phyloP scores from a whole-genome alignment of 2,329 filamentous ascomycete species.

The Paraphaeosphaeria sporulosa region DNA sequence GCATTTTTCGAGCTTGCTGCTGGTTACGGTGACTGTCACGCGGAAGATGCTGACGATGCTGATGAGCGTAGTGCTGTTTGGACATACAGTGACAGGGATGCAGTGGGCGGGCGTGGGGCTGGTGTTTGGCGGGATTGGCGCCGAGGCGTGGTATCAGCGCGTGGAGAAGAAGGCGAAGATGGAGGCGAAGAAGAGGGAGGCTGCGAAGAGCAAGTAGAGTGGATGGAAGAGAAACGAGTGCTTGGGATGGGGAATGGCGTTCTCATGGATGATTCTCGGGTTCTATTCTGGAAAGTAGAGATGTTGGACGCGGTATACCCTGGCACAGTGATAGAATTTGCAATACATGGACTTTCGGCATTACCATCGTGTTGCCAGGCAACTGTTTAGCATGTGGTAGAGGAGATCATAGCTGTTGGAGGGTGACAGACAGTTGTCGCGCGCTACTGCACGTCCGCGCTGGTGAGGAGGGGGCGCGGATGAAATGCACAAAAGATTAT shows the following conservation, averaged over 20 bases:
- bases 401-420: too few relatives aligned
- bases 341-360: background rate
- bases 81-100: slow-evolving; percentile 83
- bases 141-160: slow-evolving; percentile 82
- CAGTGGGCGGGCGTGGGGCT: slow-evolving; percentile 93
- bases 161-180: slow-evolving; percentile 85
- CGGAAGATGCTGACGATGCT: slow-evolving; percentile 99
- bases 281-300: too few relatives aligned
- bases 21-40: slow-evolving; percentile 96
- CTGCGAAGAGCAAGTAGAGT: slow-evolving; percentile 18
- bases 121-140: slow-evolving; percentile 94
- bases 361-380: too few relatives aligned
- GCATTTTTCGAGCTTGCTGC: slow-evolving; percentile 87
- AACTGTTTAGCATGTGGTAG: too few relatives aligned
- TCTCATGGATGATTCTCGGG: background rate
- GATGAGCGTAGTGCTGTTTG: slow-evolving; percentile 91
- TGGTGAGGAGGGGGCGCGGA: too few relatives aligned
- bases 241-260: background rate
- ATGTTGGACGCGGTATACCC: background rate
- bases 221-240: slow-evolving; percentile 10
- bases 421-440: too few relatives aligned
- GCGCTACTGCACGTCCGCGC: too few relatives aligned
- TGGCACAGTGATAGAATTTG: background rate
- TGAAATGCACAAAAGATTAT: too few relatives aligned
- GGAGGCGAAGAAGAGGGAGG: slow-evolving; percentile 59